Base-by-base conservation (phyloP, 768 basidiomycete species). In the Leccinum ochraceum region DNA sequence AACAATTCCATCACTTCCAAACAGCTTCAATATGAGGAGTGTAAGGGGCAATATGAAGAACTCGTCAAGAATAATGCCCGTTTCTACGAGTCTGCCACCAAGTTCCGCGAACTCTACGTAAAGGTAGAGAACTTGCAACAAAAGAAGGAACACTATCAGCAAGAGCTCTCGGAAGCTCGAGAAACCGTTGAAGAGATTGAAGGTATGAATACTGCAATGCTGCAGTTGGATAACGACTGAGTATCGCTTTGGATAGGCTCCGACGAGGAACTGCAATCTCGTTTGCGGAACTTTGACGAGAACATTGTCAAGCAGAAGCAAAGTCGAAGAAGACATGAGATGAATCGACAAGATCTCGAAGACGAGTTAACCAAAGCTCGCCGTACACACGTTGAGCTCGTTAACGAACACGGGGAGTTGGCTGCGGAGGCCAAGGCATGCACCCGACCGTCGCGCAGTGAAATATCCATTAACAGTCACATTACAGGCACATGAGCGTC, bases 91-190 rank as follows among this genome's bases (percentile, higher is more conserved):
- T 82, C 86, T 50, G 88, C 92, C 3, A 86, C 86, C 22, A 89
- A 89, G 69, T 97, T 98, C 71, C 84, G 92, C 59, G 92, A 97
- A 73, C 81, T 90, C 57, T 95, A 90, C 68, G 75, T 88, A 57
- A 85, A 85, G 66, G 83, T 88, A 22, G 85, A 89, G 58, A 81
- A 78, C 61, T 73, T 92, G 51, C 78, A 86, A 57, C 80, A 84
- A 60, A 83, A 82, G 67, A 88, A 88, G 68, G 70, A 77, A n/a
- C 81, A 84, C 53, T 77, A 86, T 56, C 79, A 88, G 64, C 74
- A 76, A 13, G 88, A 94, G 48, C 78, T 90, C 39, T 78, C 80
- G 1, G 84, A 87, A 30, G 80, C 86, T 6, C 83, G 81, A 58
- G 79, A 86, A 50, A 90, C 82, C 57, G 77, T 91, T 34, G 81